Conservation (phyloP, 148 eudicot genomes). For the Salicornia ramosissima region DNA sequence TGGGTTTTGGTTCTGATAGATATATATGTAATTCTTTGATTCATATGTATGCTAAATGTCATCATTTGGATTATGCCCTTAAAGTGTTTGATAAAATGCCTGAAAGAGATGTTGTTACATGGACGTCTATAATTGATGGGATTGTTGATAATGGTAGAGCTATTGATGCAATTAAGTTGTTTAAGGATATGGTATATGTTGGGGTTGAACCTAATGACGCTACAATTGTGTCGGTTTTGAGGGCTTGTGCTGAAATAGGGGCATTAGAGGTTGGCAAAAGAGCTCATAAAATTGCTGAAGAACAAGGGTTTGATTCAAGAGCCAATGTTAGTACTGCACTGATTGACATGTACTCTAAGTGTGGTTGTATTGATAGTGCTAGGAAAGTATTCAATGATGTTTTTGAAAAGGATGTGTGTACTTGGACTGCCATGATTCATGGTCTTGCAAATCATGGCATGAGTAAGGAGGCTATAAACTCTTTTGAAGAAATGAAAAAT, state of each 20-base stretch:
- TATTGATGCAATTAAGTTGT: conserved; percentile 33
- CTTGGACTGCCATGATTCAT: conserved; percentile 51
- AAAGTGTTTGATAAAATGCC: conserved; percentile 46
- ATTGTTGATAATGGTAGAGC: conserved; percentile 40
- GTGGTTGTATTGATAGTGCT: conserved; percentile 47
- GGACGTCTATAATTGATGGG: conserved; percentile 53
- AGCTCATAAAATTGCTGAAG: conserved; percentile 28
- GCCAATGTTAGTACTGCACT: conserved; percentile 34
- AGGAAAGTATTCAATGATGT: conserved; percentile 25
- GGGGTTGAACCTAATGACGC: conserved; percentile 35
- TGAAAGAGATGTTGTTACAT: conserved; percentile 46
- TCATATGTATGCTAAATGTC: conserved; percentile 35
- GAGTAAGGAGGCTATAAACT: conserved; percentile 28
- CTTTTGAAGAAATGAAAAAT: conserved; percentile 32
- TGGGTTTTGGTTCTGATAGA: conserved; percentile 34
- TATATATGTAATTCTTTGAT: conserved; percentile 39
- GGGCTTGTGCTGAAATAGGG: conserved; percentile 43
- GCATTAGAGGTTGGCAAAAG: conserved; percentile 37
- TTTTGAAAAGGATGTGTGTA: conserved; percentile 29
- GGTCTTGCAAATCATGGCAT: conserved; percentile 49
- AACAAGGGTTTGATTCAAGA: conserved; percentile 18
- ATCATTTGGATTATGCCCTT: conserved; percentile 25
- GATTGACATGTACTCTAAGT: conserved; percentile 49
- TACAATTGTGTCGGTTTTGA: conserved; percentile 38
- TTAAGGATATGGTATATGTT: conserved; percentile 30